Percentiles rank a stretch among this genome's conserved stretches.
Evolutionary conservation across 352 stramenopile species (phyloP).

Genomic region (Pythium aphanidermatum): DNA sequence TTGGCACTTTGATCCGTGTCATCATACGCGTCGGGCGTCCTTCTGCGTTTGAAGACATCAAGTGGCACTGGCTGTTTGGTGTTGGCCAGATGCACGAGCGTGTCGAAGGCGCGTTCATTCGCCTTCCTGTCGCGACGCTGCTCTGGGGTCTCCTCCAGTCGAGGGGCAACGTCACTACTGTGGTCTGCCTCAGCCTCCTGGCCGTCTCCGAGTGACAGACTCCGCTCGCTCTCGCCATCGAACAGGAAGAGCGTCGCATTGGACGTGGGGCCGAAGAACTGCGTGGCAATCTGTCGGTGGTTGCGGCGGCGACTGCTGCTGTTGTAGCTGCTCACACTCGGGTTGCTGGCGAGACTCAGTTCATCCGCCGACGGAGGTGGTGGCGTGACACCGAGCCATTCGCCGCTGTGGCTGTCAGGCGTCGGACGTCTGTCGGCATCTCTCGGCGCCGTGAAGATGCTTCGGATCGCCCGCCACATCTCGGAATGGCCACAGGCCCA

Average conservation of each 20-base stretch:
- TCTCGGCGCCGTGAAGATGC: not conserved
- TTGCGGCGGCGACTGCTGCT: constrained; percentile 36
- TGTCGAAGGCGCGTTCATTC: constrained; percentile 45
- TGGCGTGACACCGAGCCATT: constrained; percentile 3
- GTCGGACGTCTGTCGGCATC: not conserved
- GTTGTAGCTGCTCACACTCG: constrained; percentile 47
- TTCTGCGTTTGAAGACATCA: constrained; percentile 51
- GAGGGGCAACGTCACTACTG: no score
- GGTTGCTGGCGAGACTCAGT: constrained; percentile 37
- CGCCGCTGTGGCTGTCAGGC: constrained; percentile 3
- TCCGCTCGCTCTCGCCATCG: no score
- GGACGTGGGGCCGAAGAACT: constrained; percentile 19
- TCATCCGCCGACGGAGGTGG: constrained; percentile 11
- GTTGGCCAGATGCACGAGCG: constrained; percentile 51
- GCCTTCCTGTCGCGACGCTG: constrained; percentile 28
- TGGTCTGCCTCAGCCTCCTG: no score
- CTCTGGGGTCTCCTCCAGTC: constrained; percentile 19
- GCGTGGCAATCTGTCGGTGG: constrained; percentile 46
- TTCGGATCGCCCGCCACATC: constrained; percentile 10
- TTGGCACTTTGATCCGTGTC: constrained; percentile 23
- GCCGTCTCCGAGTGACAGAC: no score
- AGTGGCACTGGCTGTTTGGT: constrained; percentile 46
- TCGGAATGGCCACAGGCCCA: no score
- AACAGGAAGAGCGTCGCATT: constrained; percentile 1
- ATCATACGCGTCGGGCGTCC: constrained; percentile 37